These are phyloP conservation scores for Hypoxylon sp. DNA, from an alignment of 2,329 filamentous ascomycete genomes.

Conservation along the genomic window DNA sequence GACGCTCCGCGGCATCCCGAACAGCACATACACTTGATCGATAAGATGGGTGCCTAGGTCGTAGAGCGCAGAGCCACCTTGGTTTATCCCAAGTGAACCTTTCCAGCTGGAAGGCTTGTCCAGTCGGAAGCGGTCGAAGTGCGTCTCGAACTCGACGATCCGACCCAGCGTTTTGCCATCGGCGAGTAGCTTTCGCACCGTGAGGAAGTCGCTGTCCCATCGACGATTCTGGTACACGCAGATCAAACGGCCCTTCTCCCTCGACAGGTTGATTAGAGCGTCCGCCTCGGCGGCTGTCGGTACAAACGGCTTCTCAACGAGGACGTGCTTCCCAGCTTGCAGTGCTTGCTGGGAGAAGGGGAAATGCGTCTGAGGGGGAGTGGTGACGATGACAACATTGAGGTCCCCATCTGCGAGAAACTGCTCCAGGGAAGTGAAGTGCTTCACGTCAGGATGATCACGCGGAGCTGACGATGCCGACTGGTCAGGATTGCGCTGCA, in stretches of 20 bases:
- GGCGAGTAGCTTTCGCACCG: conserved; percentile 73
- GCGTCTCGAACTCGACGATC: conserved; percentile 83
- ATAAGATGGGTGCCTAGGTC: conserved; percentile 83
- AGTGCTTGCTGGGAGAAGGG: conserved; percentile 74
- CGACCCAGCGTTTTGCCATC: conserved; percentile 74
- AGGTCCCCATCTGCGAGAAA: conserved; percentile 76
- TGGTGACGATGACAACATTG: conserved; percentile 79
- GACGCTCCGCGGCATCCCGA: conserved; percentile 77
- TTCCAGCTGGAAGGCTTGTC: conserved; percentile 76
- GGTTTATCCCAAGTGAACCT: conserved; percentile 67
- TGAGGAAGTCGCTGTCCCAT: conserved; percentile 84
- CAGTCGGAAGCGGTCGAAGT: conserved; percentile 82
- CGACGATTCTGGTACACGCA: conserved; percentile 84
- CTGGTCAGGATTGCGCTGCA: conserved; percentile 78
- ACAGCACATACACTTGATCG: conserved; percentile 80
- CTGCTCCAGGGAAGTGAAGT: conserved; percentile 73
- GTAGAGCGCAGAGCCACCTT: conserved; percentile 78
- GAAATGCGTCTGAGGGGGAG: conserved; percentile 80
- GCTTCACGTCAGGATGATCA: conserved; percentile 76
- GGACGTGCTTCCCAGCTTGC: conserved; percentile 80
- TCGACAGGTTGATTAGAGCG: conserved; percentile 70
- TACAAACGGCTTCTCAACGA: conserved; percentile 88
- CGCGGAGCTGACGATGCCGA: conserved; percentile 73
- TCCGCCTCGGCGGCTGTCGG: conserved; percentile 78
- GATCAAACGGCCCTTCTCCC: conserved; percentile 66